A percentile compares a stretch with the other conserved stretches of the same genome.
phyloP scores from a whole-genome alignment of 768 basidiomycete species.

The Butyriboletus loyo region DNA sequence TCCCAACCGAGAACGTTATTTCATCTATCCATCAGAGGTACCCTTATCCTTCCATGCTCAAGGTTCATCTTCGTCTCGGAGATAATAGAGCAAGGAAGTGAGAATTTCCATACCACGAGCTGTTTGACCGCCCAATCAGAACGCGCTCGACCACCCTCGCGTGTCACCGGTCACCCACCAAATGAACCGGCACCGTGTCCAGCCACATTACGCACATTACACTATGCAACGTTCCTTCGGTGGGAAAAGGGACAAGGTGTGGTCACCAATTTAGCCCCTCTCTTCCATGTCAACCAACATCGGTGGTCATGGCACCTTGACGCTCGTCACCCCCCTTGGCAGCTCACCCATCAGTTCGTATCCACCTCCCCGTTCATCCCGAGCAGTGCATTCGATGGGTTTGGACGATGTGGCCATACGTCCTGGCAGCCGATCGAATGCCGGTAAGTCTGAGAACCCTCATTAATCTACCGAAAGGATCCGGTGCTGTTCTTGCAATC shows the following conservation, averaged over 20 bases:
- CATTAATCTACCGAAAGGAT: background rate
- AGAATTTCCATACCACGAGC: constrained; percentile 2
- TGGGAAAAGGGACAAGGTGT: constrained; percentile 4
- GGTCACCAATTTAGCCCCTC: background rate
- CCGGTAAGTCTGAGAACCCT: constrained; percentile 1
- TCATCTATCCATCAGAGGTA: too few species aligned
- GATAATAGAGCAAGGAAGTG: constrained; percentile 20
- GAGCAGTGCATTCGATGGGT: background rate
- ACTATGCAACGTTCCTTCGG: background rate
- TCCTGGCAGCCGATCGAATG: constrained; percentile 4
- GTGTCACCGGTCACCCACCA: background rate
- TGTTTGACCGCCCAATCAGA: constrained; percentile 9
- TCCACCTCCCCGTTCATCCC: background rate
- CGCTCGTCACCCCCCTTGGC: background rate
- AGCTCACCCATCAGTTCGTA: background rate
- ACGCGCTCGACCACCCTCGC: background rate
- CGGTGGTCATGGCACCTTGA: background rate
- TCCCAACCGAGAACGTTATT: background rate
- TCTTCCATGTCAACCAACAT: background rate
- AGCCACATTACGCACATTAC: background rate
- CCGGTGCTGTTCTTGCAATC: constrained; percentile 4
- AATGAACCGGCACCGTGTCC: constrained; percentile 9
- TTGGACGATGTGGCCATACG: background rate
- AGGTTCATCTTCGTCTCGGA: constrained; percentile 19
- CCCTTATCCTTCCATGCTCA: too few species aligned